These are phyloP conservation scores for Eucalyptus sp. DNA, from an alignment of 345 rosid species.

Conservation along the genomic window DNA sequence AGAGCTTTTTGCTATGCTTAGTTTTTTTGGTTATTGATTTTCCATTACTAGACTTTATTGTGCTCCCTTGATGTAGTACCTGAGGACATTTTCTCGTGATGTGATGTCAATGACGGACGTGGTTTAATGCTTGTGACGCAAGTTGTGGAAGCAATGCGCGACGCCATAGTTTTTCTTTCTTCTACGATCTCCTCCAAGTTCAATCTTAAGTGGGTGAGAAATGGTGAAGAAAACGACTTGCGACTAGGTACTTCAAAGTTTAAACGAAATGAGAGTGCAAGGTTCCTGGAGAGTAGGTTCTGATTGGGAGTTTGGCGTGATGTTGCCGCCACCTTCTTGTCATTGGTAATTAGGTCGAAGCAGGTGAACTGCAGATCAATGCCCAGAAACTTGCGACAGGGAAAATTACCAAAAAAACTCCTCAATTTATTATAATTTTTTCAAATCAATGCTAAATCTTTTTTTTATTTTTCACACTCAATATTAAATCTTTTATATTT, in stretches of 20 bases:
- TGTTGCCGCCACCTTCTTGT: background rate
- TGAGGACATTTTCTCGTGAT: background rate
- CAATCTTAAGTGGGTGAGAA: background rate
- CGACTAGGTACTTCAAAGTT: background rate
- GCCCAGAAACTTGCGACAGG: background rate
- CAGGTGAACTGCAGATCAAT: background rate
- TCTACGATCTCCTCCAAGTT: background rate
- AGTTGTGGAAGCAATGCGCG: background rate
- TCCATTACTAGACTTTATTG: background rate
- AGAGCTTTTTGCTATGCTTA: background rate
- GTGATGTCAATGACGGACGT: background rate
- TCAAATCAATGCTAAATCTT: no score
- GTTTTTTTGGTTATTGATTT: background rate
- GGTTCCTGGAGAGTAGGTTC: background rate
- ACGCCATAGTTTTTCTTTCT: background rate
- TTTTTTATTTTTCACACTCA: no score
- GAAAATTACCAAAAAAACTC: no score
- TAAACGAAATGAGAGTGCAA: background rate
- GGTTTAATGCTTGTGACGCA: background rate
- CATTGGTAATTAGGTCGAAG: background rate
- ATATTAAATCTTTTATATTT: fast-evolving
- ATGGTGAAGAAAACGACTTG: background rate
- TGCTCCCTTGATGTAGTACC: background rate
- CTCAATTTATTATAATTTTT: no score
- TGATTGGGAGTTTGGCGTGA: background rate